phyloP scores from a whole-genome alignment of 1,139 yeast genomes.

The Saccharomyces hybrid region DNA sequence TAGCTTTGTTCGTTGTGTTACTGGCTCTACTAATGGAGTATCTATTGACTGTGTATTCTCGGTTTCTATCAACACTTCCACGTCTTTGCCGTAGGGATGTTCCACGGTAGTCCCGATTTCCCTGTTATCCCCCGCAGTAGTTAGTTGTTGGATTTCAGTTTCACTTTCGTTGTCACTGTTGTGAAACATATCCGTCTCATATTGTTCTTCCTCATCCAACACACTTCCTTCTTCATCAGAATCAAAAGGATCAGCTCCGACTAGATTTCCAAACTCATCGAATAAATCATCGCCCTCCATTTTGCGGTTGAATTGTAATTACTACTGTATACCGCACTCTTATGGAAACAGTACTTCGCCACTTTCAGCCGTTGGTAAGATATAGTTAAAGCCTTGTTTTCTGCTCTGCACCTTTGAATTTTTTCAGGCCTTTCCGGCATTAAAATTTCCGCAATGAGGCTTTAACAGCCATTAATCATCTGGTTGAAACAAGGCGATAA shows the following conservation, averaged over 20 bases:
- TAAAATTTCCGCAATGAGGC: constrained; percentile 1
- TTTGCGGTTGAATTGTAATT: background rate
- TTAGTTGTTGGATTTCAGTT: constrained; percentile 3
- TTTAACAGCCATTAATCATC: background rate
- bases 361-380: background rate
- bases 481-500: background rate
- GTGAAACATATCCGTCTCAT: constrained; percentile 5
- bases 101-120: constrained; percentile 13
- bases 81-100: constrained; percentile 46
- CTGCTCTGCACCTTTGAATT: background rate
- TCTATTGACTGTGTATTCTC: constrained; percentile 46
- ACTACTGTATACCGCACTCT: background rate
- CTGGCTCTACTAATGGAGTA: constrained; percentile 64
- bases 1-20: constrained; percentile 3
- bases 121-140: constrained; percentile 13
- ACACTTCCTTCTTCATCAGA: constrained; percentile 37
- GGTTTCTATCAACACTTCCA: constrained; percentile 55
- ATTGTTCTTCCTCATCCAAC: constrained; percentile 16
- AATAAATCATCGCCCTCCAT: background rate
- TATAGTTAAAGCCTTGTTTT: background rate
- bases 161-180: constrained; percentile 8
- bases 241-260: constrained; percentile 44
- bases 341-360: background rate
- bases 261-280: constrained; percentile 53
- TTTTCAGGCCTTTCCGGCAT: constrained; percentile 1